Percentiles rank a stretch among this genome's conserved stretches.
Evolutionary conservation across 2,329 filamentous ascomycete genomes (phyloP).

Genomic region (Calonectria fujianensis): DNA sequence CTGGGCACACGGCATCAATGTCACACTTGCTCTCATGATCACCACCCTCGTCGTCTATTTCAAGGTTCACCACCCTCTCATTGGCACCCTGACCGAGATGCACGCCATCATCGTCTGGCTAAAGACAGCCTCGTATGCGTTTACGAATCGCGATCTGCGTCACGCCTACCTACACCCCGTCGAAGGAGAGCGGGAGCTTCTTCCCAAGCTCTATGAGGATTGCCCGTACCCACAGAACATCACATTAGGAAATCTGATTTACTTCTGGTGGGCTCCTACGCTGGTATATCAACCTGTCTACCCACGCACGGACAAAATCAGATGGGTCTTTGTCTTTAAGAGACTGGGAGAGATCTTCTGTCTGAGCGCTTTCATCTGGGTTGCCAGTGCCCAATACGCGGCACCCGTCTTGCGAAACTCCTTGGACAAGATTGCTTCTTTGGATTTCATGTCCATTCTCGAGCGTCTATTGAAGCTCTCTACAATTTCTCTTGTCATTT

Average conservation of each 20-base stretch:
- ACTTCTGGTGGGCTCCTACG: conserved; percentile 99
- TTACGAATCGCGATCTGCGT: conserved; percentile 96
- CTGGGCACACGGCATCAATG: conserved; percentile 87
- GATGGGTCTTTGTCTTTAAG: conserved; percentile 92
- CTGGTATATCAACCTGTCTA: conserved; percentile 98
- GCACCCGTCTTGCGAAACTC: conserved; percentile 93
- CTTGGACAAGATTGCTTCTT: conserved; percentile 86
- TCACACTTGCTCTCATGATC: conserved; percentile 85
- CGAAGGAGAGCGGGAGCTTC: conserved; percentile 78
- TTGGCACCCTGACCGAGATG: conserved; percentile 91
- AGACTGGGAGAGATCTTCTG: conserved; percentile 85
- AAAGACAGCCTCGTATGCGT: conserved; percentile 95
- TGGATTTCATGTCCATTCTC: conserved; percentile 87
- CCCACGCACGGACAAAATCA: conserved; percentile 86
- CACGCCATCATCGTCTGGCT: conserved; percentile 97
- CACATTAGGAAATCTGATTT: conserved; percentile 89
- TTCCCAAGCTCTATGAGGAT: conserved; percentile 87
- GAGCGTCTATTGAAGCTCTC: conserved; percentile 96
- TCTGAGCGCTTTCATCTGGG: conserved; percentile 94
- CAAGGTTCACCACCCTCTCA: conserved; percentile 92
- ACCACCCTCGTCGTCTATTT: conserved; percentile 93
- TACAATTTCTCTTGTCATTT: conserved; percentile 95
- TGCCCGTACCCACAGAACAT: conserved; percentile 96
- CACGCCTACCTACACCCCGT: conserved; percentile 90
- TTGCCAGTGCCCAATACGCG: conserved; percentile 95